These are phyloP conservation scores for Rossbeevera mucosa DNA, from an alignment of 768 basidiomycete genomes.

Conservation along the genomic window DNA sequence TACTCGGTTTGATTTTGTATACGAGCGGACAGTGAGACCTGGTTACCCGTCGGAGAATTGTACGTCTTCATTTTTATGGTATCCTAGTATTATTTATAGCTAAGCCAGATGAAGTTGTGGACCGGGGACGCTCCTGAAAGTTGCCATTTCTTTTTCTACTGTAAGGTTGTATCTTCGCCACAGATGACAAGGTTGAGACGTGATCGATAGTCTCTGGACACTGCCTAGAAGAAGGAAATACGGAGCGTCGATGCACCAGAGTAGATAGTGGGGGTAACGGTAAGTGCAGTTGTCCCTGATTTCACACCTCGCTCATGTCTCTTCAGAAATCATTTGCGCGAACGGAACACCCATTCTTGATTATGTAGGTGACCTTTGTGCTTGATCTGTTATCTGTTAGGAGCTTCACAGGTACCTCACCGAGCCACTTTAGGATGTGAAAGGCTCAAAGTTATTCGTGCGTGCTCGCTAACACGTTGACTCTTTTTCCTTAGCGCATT, in stretches of 20 bases:
- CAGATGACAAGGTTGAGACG: not conserved
- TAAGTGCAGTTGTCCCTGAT: conserved; percentile 12
- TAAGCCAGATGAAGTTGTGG: conserved; percentile 37
- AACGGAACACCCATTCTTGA: conserved; percentile 21
- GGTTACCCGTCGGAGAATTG: too few relatives aligned
- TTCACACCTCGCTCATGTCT: not conserved
- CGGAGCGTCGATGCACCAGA: conserved; percentile 33
- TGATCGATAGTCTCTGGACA: conserved; percentile 10
- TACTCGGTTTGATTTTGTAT: too few relatives aligned
- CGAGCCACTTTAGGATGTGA: conserved; percentile 13
- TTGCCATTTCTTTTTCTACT: conserved; percentile 53
- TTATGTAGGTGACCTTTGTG: conserved; percentile 10
- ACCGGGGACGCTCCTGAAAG: conserved; percentile 39
- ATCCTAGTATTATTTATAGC: conserved; percentile 21
- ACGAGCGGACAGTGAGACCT: too few relatives aligned
- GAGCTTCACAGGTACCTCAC: conserved; percentile 18
- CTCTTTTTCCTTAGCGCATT: too few relatives aligned
- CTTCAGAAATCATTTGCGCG: conserved; percentile 19
- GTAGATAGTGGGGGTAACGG: conserved; percentile 48
- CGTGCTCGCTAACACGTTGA: conserved; percentile 1
- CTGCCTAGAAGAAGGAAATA: conserved; percentile 11
- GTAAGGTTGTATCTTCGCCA: conserved; percentile 27
- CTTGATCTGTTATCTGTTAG: conserved; percentile 7
- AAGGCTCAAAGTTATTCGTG: conserved; percentile 21
- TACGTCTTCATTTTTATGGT: too few relatives aligned